Evolutionary conservation across 2,329 filamentous ascomycete species (phyloP).

Genomic region (Fusarium paranaense): DNA sequence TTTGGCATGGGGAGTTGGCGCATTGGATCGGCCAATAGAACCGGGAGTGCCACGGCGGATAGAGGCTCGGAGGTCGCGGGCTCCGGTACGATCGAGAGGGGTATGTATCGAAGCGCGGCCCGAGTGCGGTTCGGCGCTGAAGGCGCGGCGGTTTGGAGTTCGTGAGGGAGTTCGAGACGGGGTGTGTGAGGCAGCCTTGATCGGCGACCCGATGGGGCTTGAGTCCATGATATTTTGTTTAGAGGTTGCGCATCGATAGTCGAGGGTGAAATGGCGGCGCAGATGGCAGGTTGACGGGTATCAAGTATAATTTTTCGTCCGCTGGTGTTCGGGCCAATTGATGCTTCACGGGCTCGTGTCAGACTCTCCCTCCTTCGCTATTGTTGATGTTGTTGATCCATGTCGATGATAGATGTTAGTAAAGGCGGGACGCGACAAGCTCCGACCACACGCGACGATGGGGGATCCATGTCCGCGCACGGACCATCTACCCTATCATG

Average conservation of each 20-base stretch:
- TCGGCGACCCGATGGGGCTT: constrained; percentile 25
- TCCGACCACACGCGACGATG: constrained; percentile 25
- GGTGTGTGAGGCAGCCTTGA: constrained; percentile 25
- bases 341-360: background rate
- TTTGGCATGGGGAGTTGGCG: constrained; percentile 70
- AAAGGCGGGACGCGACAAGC: constrained; percentile 31
- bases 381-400: constrained; percentile 33
- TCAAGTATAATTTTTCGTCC: background rate
- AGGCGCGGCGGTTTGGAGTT: constrained; percentile 46
- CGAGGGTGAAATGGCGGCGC: background rate
- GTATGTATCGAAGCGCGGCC: constrained; percentile 56
- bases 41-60: constrained; percentile 57
- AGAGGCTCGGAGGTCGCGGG: constrained; percentile 54
- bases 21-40: constrained; percentile 58
- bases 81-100: constrained; percentile 53
- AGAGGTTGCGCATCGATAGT: constrained; percentile 8
- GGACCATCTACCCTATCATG: constrained; percentile 14
- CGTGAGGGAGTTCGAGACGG: constrained; percentile 35
- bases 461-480: constrained; percentile 9
- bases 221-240: constrained; percentile 32
- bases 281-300: background rate
- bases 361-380: background rate
- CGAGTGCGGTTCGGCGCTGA: constrained; percentile 53
- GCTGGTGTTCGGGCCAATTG: background rate
- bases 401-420: constrained; percentile 30